Base-by-base conservation (phyloP, 768 basidiomycete species). In the Strobilomyces dryophilus region DNA sequence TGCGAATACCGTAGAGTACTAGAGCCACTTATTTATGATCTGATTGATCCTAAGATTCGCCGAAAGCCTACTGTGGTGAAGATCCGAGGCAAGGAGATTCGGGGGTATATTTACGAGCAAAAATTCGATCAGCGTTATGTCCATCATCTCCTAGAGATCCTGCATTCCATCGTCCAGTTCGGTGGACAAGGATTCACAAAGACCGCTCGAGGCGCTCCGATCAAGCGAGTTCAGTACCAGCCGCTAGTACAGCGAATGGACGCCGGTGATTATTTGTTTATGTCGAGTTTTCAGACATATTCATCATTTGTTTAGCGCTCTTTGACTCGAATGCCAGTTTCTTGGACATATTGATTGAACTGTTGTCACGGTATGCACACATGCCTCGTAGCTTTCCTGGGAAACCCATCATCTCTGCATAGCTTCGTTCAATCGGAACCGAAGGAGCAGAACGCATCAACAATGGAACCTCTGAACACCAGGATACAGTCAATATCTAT, bases 161-260 rank as follows among this genome's bases (percentile, higher is more conserved):
- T 98, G 2, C 73, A 91, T 11, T 84, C 84, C 0, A 76, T 97
- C 11, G 80, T 89, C 49, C 81, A 84, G 34, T 95, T 94, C 63
- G 95, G 95, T 1, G 94, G 94, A 3, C 89, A 92, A 68, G 92
- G 90, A 0, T 88, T 97, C 64, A 77, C 83, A 43, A 89, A 89
- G 61, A 79, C 85, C 2, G 85, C 89, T 0, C 79, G 86, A 49
- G 76, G 76, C 12, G 82, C 84, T 1, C 71, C 73, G 11, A 73
- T 93, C 49, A 81, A 79, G 55, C 81, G 85, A 31, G 84, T 90
- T 4, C 74, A 82, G 36, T 81, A 92, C 64, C 54, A 75, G 7
- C 83, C 77, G 4, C 71, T 98, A 9, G 61, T 83, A 9, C 75
- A 82, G 53, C 77, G 89, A 57, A 76, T 87, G 14, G 78, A 83